Evolutionary conservation across 805 yeast genomes (phyloP), one percentile per base, ranked within the genome.

Genomic region (Nakazawaea holstii): DNA sequence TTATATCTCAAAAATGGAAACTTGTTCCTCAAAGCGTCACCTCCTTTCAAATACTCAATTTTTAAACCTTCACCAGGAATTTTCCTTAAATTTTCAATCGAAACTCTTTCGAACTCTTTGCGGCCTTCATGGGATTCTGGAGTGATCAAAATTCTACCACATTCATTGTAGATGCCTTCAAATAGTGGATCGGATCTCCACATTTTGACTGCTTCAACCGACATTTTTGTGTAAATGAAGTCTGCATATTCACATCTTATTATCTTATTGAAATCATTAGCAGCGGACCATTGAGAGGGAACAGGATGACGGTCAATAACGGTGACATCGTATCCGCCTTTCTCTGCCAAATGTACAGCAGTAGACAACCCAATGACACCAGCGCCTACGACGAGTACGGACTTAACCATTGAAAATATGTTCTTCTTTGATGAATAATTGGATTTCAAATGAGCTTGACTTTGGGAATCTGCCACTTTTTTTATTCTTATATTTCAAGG

Each of bases 361-460:
- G 77, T 65, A 5, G 77, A 67, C 1, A 74, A 65, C 1, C 79
- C 79, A 59, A 72, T 71, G 1, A 71, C 73, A 2, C 79, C 77
- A 54, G 73, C 70, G 2, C 66, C 65, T 32, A 62, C 64, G 31
- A 62, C 51, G 20, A 62, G 39, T 13, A 59, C 52, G 3, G 55
- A 39, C 35, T 52, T 49, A 1, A 50, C 8, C 56, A 55, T 49
- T 36, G 24, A 20, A 3, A 5, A 20, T 20, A 20, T 20, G 24
- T 39, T 45, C 38, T 52, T 61, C 59, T 2, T 60, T 20, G 24
- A 3, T 20, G 24, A 20, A 20, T 20, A 5, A 20, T 3, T 3
- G 5, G 24, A 20, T 20, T 5, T 20, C 24, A 20, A 54, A 8
- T 56, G 55, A 24, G 57, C 44, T 59, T 20, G 24, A 20, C 24